Conservation (phyloP, 2,329 filamentous ascomycete species). For the Zalaria obscura region DNA sequence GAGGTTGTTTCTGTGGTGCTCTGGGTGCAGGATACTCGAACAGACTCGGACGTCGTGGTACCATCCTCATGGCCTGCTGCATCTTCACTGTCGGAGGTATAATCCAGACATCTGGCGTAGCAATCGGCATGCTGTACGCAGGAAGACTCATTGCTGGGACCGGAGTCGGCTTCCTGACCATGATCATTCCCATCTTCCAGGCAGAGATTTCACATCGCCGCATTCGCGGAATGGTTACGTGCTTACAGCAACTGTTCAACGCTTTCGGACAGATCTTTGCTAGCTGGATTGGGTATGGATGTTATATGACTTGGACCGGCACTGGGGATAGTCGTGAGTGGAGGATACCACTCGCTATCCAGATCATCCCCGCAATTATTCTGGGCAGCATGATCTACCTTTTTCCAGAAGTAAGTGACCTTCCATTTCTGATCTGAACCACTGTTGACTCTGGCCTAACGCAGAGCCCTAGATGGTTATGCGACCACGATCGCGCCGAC, state of each 20-base stretch:
- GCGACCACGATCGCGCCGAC: slow-evolving; percentile 9
- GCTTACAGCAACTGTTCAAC: slow-evolving; percentile 12
- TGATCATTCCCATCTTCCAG: slow-evolving; percentile 64
- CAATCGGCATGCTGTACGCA: slow-evolving; percentile 10
- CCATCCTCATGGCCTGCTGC: slow-evolving; percentile 50
- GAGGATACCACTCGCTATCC: slow-evolving; percentile 10
- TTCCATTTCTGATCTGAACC: not conserved
- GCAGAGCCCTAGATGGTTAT: slow-evolving; percentile 9
- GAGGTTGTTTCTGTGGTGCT: slow-evolving; percentile 11
- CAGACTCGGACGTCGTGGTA: slow-evolving; percentile 54
- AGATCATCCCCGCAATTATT: slow-evolving; percentile 10
- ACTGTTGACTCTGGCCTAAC: not conserved
- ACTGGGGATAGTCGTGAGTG: slow-evolving; percentile 11
- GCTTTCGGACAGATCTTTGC: slow-evolving; percentile 10
- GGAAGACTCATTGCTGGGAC: slow-evolving; percentile 12
- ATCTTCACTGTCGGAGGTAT: slow-evolving; percentile 13
- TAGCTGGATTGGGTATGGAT: slow-evolving; percentile 12
- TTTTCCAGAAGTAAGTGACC: slow-evolving; percentile 8
- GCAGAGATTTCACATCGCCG: slow-evolving; percentile 45
- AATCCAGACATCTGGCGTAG: slow-evolving; percentile 11
- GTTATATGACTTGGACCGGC: slow-evolving; percentile 10
- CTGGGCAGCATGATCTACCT: slow-evolving; percentile 10
- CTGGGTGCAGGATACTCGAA: slow-evolving; percentile 49
- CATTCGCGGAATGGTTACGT: slow-evolving; percentile 11
- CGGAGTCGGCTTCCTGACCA: slow-evolving; percentile 39